phyloP scores from a whole-genome alignment of 2,329 filamentous ascomycete species.

The Penicillium sp. region DNA sequence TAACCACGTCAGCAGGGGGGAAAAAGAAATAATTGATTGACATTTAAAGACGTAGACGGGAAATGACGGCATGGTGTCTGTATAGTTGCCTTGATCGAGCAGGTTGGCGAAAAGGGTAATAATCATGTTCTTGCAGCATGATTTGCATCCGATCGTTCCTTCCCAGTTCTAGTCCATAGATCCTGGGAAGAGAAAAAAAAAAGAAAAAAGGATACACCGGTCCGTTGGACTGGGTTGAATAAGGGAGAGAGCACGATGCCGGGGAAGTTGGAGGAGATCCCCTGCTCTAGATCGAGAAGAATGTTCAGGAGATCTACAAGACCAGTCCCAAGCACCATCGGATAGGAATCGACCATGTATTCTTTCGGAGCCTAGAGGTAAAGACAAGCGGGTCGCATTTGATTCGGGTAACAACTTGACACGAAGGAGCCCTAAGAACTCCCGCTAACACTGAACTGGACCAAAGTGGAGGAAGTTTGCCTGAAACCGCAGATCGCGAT shows the following conservation, averaged over 20 bases:
- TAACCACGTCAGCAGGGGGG: conserved; percentile 8
- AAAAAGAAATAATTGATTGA: neutral
- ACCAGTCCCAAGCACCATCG: neutral
- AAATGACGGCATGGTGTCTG: neutral
- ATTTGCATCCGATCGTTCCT: neutral
- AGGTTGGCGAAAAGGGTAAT: neutral
- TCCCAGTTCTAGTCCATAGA: neutral
- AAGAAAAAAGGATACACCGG: conserved; percentile 15
- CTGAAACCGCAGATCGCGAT: conserved; percentile 18
- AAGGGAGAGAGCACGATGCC: conserved; percentile 3
- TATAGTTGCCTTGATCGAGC: neutral
- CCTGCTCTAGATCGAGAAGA: conserved; percentile 3
- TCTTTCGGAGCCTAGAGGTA: neutral
- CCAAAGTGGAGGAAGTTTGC: conserved; percentile 10
- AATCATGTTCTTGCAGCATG: neutral
- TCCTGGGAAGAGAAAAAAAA: neutral
- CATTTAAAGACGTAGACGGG: neutral
- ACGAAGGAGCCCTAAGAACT: conserved; percentile 13
- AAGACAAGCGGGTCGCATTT: neutral
- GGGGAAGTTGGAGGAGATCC: conserved; percentile 15
- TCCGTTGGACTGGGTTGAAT: conserved; percentile 26
- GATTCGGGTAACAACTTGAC: neutral
- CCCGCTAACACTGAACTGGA: conserved; percentile 9
- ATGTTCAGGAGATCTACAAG: conserved; percentile 4
- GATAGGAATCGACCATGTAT: neutral